Conservation (phyloP, 495 filamentous ascomycete genomes). For the Lasiosphaeriaceae sp. region DNA sequence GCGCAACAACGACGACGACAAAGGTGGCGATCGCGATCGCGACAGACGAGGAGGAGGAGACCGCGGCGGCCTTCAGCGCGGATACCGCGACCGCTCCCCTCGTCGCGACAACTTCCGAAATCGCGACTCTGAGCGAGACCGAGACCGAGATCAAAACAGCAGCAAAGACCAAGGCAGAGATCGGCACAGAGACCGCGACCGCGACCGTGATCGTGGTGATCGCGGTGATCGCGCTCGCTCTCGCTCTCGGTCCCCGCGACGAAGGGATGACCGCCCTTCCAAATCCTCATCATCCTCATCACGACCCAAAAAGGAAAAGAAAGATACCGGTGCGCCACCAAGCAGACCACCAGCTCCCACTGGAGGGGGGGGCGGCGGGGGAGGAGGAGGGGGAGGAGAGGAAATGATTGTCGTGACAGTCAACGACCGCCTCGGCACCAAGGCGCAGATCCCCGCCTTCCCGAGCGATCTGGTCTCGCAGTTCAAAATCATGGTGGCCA, state of each 20-base stretch:
- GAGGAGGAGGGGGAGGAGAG: constrained; percentile 44
- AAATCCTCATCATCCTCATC: constrained; percentile 8
- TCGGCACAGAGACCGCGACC: constrained; percentile 13
- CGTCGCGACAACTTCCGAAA: constrained; percentile 29
- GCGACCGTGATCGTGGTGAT: constrained; percentile 10
- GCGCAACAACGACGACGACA: constrained; percentile 46
- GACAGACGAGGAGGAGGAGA: constrained; percentile 45
- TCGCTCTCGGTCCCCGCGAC: constrained; percentile 28
- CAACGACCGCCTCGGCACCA: constrained; percentile 88
- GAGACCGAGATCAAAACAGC: constrained; percentile 22
- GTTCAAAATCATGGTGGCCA: constrained; percentile 88
- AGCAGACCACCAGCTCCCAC: constrained; percentile 13
- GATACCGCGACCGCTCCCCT: constrained; percentile 49
- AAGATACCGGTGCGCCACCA: constrained; percentile 11
- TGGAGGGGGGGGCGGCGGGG: constrained; percentile 21
- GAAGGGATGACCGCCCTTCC: constrained; percentile 21
- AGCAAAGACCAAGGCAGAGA: constrained; percentile 11
- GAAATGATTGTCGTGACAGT: constrained; percentile 90
- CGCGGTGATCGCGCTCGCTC: constrained; percentile 14
- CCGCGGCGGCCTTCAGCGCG: constrained; percentile 41
- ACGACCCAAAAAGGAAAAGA: constrained; percentile 19
- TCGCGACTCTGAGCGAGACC: constrained; percentile 32
- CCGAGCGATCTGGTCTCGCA: constrained; percentile 74
- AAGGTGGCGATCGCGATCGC: constrained; percentile 41
- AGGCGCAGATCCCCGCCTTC: constrained; percentile 82